Conservation (phyloP, 352 stramenopile genomes). For the Phytopythium aichiense region DNA sequence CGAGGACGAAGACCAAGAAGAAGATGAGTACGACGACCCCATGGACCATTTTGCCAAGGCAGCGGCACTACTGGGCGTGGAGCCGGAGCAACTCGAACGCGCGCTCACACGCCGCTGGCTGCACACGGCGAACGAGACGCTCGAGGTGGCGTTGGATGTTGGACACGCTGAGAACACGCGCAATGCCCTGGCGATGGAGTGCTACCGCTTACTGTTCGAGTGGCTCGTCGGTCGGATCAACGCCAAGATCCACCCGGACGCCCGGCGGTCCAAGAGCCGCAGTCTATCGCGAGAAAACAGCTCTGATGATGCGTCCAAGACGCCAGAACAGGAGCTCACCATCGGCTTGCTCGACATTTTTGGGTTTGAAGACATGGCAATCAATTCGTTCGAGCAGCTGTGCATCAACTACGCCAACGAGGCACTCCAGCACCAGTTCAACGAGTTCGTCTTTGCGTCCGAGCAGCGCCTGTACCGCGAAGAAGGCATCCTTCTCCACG, state of each 20-base stretch:
- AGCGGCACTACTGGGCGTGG: constrained; percentile 56
- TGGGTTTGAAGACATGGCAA: constrained; percentile 83
- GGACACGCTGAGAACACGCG: constrained; percentile 69
- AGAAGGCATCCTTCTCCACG: constrained; percentile 71
- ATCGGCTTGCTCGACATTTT: constrained; percentile 88
- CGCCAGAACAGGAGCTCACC: constrained; percentile 26
- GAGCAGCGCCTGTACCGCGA: constrained; percentile 75
- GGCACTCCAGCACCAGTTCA: constrained; percentile 86
- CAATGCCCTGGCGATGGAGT: constrained; percentile 90
- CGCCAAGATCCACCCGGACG: constrained; percentile 57
- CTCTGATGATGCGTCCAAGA: constrained; percentile 3
- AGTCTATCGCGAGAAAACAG: not conserved
- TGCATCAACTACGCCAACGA: constrained; percentile 92
- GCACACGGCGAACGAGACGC: constrained; percentile 65
- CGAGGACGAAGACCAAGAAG: not conserved
- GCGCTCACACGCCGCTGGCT: constrained; percentile 63
- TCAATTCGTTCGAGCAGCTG: constrained; percentile 89
- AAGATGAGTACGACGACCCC: not conserved
- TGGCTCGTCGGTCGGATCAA: constrained; percentile 94
- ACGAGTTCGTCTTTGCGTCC: constrained; percentile 91
- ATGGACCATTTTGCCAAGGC: constrained; percentile 44
- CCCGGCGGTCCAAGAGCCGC: not conserved
- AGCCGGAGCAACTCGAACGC: constrained; percentile 41
- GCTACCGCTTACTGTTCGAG: constrained; percentile 91
- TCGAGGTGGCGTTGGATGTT: constrained; percentile 64